Conservation (phyloP, 2,329 filamentous ascomycete genomes). For the Neofusicoccum laricinum region DNA sequence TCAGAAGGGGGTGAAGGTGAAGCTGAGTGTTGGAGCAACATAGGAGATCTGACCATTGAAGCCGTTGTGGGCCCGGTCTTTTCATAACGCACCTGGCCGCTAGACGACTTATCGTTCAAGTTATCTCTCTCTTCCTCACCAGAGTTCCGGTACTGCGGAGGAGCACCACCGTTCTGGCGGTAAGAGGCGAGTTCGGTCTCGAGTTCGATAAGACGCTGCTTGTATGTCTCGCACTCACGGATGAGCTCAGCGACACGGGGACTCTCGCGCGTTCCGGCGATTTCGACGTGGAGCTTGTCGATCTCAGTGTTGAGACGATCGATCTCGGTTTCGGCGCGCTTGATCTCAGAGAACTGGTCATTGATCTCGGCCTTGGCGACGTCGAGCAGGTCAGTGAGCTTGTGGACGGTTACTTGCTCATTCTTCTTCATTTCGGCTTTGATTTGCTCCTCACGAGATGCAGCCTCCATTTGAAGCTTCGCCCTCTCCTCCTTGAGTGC, state of each 20-base stretch:
- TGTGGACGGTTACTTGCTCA: neutral
- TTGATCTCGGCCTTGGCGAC: constrained; percentile 13
- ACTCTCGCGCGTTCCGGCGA: constrained; percentile 12
- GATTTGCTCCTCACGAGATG: constrained; percentile 2
- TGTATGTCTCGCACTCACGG: constrained; percentile 16
- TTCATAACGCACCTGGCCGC: constrained; percentile 14
- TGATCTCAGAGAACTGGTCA: constrained; percentile 10
- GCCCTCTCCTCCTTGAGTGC: constrained; percentile 13
- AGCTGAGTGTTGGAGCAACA: neutral
- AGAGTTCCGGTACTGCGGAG: constrained; percentile 8
- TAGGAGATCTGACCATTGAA: constrained; percentile 13
- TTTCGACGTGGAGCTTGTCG: constrained; percentile 8
- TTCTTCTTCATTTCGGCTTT: constrained; percentile 6
- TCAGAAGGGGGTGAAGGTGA: neutral
- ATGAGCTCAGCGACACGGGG: constrained; percentile 15
- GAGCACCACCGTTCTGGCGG: constrained; percentile 13
- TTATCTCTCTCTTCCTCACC: neutral
- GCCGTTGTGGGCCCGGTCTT: neutral
- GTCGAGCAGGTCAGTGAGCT: constrained; percentile 14
- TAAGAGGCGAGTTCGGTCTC: constrained; percentile 6
- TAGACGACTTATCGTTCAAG: neutral
- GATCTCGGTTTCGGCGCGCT: constrained; percentile 6
- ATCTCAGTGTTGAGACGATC: constrained; percentile 6
- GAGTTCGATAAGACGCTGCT: constrained; percentile 13
- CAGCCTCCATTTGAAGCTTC: constrained; percentile 3